Evolutionary conservation across 768 basidiomycete genomes (phyloP), one percentile per base, ranked within the genome.

Genomic region (Leccinum boreale): DNA sequence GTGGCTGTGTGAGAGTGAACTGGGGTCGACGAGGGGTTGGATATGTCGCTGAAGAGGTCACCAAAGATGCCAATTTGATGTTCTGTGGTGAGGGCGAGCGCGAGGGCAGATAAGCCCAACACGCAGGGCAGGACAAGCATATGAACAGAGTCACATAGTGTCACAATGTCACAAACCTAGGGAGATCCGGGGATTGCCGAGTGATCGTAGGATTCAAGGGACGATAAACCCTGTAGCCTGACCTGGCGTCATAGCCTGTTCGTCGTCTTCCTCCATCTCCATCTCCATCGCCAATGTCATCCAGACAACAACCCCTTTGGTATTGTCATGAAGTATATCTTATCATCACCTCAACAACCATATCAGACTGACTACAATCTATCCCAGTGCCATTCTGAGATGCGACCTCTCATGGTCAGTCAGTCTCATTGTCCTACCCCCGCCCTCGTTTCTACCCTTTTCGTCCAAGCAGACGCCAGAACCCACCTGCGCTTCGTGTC

Each of bases 401-500:
- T 92, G 91, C 77, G 87, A 53, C 92, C 93, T 1, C 75, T 94
- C 48, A 92, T 90, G 89, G 91, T 92, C 62, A 42, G 78, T 66
- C 42, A 19, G 10, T 42, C 42, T 44, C 59, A n/a, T 39, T 14
- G 42, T n/a, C 29, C 33, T 11, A 14, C 5, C 15, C 24, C 48
- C 23, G 5, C 21, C 28, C 49, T 14, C 8, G 11, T 28, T 4
- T 15, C 56, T 53, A 58, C 26, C 55, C 63, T 60, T 60, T 50
- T 42, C 50, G 9, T 49, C 24, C 23, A 29, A 52, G 23, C 67
- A 93, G 91, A 80, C 84, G 4, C 91, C 91, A 42, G 83, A 92
- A 74, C 89, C 91, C 12, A 82, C 86, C 46, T 96, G 93, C 70
- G 85, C 92, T 50, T 88, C 86, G 23, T 96, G 93, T 73, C 79